Base-by-base conservation (phyloP, 257 asterid species). In the Craterostigma plantagineum region DNA sequence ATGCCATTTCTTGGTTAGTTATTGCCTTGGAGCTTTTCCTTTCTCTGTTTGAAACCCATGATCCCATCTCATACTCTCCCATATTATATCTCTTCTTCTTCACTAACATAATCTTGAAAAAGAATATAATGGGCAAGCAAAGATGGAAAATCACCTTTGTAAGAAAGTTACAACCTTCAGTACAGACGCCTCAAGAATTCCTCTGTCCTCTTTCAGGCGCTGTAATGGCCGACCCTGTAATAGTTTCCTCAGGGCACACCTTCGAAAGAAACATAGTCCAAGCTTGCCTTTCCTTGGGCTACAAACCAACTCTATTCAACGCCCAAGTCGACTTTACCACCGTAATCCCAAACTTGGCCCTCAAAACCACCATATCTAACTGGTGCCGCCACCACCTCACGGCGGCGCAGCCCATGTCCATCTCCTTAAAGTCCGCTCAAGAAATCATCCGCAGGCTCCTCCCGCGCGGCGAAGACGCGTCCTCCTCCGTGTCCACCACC, bases 151-250 rank as follows among this genome's bases (percentile, higher is more conserved):
- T 23, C 30, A 23, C 30, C 30, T 23, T 23, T 2, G 30, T 23
- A 2, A 23, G 30, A 23, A 23, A 23, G 30, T 23, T 23, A 23
- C 30, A 23, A 75, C 72, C 45, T 83, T 64, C 10, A n/a, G n/a
- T n/a, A 82, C 61, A 10, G 91, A 67, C 11, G 85, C 95, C 93
- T 69, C 69, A 8, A 10, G 98, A 87, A 56, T 87, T 87, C 45
- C 0, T 72, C 0, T 87, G 98, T 50, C 92, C 98, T 0, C 40
- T 87, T 3, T 79, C 98, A 0, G 71, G 73, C 34, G 51, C 69
- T 13, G 51, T 79, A 13, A 87, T 87, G 98, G 82, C 84, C 52
- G 98, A 87, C 62, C 98, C 98, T 0, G 93, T 87, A 2, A 69
- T 87, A 9, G 76, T 76, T 11, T 57, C 95, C 17, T 79, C 95